These are phyloP conservation scores for Phytopythium boreale DNA, from an alignment of 352 stramenopile genomes.

Conservation along the genomic window DNA sequence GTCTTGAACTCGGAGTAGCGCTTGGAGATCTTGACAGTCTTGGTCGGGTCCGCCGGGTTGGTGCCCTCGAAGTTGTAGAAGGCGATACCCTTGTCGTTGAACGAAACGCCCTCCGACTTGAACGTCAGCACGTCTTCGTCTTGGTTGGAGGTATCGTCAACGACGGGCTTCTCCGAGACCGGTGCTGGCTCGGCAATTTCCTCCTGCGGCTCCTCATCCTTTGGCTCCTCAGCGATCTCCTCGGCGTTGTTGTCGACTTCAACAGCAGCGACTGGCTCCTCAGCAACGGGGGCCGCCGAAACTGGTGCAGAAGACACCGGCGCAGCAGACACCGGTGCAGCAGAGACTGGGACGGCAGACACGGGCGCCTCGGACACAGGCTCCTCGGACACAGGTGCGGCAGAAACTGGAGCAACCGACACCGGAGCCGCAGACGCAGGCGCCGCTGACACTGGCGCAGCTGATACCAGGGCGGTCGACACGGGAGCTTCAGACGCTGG, in stretches of 20 bases:
- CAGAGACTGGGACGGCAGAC: constrained; percentile 8
- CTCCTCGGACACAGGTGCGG: constrained; percentile 9
- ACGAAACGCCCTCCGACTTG: constrained; percentile 30
- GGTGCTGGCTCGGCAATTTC: constrained; percentile 8
- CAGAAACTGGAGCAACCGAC: constrained; percentile 12
- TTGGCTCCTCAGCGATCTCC: background rate
- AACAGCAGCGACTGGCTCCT: constrained; percentile 11
- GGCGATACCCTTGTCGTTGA: constrained; percentile 48
- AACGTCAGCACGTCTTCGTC: constrained; percentile 30
- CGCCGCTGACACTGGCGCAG: background rate
- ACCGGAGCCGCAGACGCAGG: constrained; percentile 2
- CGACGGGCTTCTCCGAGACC: constrained; percentile 10
- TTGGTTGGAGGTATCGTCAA: constrained; percentile 15
- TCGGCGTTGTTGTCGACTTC: constrained; percentile 12
- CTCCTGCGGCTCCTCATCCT: constrained; percentile 6
- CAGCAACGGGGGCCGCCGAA: background rate
- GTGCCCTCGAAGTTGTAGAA: constrained; percentile 62
- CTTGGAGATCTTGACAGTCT: constrained; percentile 53
- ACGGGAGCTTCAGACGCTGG: background rate
- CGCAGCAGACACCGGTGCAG: background rate
- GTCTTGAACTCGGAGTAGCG: constrained; percentile 78
- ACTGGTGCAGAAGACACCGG: background rate
- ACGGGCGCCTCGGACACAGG: constrained; percentile 9
- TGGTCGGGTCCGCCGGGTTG: constrained; percentile 35
- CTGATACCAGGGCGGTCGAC: background rate